phyloP scores from a whole-genome alignment of 2,329 filamentous ascomycete genomes.

The Zarea fungicola region DNA sequence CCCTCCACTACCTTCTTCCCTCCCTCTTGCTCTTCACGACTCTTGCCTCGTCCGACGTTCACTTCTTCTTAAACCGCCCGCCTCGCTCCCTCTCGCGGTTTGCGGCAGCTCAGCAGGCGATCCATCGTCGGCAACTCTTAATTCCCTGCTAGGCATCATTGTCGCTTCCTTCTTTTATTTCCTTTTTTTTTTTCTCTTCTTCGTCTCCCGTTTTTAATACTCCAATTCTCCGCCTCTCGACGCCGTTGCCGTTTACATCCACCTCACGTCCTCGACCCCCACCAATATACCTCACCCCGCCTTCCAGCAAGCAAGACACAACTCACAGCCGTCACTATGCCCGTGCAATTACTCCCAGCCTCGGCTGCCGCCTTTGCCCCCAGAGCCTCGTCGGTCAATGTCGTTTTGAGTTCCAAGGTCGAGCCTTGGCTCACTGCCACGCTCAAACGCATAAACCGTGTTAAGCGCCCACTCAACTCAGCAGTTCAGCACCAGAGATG shows the following conservation, averaged over 20 bases:
- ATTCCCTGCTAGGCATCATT: slow-evolving; percentile 42
- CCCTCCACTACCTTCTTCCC: slow-evolving; percentile 40
- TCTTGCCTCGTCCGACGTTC: slow-evolving; percentile 49
- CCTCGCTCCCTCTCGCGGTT: slow-evolving; percentile 25
- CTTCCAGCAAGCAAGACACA: slow-evolving; percentile 3
- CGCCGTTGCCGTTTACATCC: slow-evolving; percentile 14
- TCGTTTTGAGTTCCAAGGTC: slow-evolving; percentile 86
- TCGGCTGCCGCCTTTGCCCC: slow-evolving; percentile 96
- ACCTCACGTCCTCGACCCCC: slow-evolving; percentile 16
- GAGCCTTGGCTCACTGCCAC: slow-evolving; percentile 97
- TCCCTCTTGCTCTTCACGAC: slow-evolving; percentile 46
- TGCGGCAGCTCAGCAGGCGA: slow-evolving; percentile 56
- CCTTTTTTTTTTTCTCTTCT: slow-evolving; percentile 33
- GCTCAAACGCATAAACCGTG: slow-evolving; percentile 90
- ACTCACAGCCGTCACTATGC: slow-evolving; percentile 56
- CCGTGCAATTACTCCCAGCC: slow-evolving; percentile 85
- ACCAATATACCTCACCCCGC: slow-evolving; percentile 17
- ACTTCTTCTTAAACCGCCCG: slow-evolving; percentile 39
- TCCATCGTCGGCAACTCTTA: slow-evolving; percentile 27
- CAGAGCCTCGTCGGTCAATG: slow-evolving; percentile 81
- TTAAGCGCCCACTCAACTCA: slow-evolving; percentile 96
- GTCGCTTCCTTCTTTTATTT: slow-evolving; percentile 43
- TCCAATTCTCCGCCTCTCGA: slow-evolving; percentile 13
- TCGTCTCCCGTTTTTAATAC: slow-evolving; percentile 17
- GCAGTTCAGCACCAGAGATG: slow-evolving; percentile 93